Evolutionary conservation across 1,139 yeast species (phyloP).

Genomic region (Saccharomycopsis phalli): DNA sequence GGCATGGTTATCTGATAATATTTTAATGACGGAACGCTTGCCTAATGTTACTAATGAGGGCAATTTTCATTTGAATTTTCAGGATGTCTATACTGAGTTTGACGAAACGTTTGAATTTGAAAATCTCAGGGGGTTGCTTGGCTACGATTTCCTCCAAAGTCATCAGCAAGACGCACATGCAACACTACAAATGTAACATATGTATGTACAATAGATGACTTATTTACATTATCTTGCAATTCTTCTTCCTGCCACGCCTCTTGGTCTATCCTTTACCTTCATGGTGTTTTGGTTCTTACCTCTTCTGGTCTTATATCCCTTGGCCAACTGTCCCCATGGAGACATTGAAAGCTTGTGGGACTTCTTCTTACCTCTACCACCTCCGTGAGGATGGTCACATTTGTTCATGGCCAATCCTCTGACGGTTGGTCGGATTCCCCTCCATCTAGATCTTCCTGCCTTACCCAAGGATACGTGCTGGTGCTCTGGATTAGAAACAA

Average conservation of each 20-base stretch:
- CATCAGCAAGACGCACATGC: too few relatives aligned
- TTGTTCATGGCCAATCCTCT: constrained; percentile 99
- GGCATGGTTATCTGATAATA: too few relatives aligned
- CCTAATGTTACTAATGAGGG: too few relatives aligned
- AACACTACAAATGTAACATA: too few relatives aligned
- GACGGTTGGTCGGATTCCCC: constrained; percentile 90
- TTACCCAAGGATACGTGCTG: constrained; percentile 88
- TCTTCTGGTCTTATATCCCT: constrained; percentile 91
- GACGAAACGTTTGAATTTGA: too few relatives aligned
- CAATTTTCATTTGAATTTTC: too few relatives aligned
- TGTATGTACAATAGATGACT: too few relatives aligned
- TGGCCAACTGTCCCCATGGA: constrained; percentile 91
- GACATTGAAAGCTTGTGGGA: constrained; percentile 90
- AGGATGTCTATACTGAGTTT: too few relatives aligned
- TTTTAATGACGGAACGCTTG: too few relatives aligned
- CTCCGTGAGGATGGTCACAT: constrained; percentile 98
- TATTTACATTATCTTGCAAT: constrained; percentile 12
- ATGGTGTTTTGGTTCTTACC: constrained; percentile 76
- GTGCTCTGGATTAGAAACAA: constrained; percentile 92
- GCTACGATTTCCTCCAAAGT: too few relatives aligned
- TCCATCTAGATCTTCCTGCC: constrained; percentile 91
- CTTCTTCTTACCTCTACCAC: constrained; percentile 99
- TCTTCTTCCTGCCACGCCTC: constrained; percentile 34
- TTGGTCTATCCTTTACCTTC: constrained; percentile 82
- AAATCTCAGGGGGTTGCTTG: too few relatives aligned